Evolutionary conservation across 2,329 filamentous ascomycete genomes (phyloP).

Genomic region (Fusarium bactridioides): DNA sequence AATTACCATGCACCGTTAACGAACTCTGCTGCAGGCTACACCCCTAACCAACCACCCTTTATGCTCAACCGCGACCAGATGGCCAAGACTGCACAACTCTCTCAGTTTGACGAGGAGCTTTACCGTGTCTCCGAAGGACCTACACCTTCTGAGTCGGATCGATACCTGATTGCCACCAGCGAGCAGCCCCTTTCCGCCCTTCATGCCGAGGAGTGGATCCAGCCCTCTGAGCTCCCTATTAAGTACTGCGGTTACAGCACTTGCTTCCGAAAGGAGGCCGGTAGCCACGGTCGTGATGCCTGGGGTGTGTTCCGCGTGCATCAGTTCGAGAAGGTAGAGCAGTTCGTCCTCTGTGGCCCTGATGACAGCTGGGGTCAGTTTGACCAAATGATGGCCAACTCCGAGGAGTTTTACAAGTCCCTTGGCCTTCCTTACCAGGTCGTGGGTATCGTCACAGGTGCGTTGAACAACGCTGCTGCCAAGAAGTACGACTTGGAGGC

Average conservation of each 20-base stretch:
- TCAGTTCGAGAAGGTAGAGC: conserved; percentile 94
- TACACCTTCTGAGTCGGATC: conserved; percentile 85
- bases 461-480: conserved; percentile 76
- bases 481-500: conserved; percentile 98
- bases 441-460: conserved; percentile 94
- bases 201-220: conserved; percentile 93
- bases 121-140: conserved; percentile 96
- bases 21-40: conserved; percentile 65
- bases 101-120: conserved; percentile 96
- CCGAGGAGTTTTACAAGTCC: conserved; percentile 94
- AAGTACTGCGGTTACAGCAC: conserved; percentile 86
- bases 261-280: conserved; percentile 95
- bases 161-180: conserved; percentile 80
- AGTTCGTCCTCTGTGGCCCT: conserved; percentile 82
- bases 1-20: conserved; percentile 5
- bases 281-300: conserved; percentile 83
- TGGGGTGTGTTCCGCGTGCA: conserved; percentile 99
- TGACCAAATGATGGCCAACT: conserved; percentile 88
- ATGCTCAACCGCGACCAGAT: conserved; percentile 97
- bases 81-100: conserved; percentile 97
- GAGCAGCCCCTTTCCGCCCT: conserved; percentile 95
- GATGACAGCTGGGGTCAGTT: conserved; percentile 94
- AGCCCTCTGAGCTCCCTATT: conserved; percentile 84
- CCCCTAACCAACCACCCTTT: conserved; percentile 83
- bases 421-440: conserved; percentile 90